These are phyloP conservation scores for Papiliotrema nemorosa DNA, from an alignment of 1,284 basidiomycete species.

Conservation along the genomic window DNA sequence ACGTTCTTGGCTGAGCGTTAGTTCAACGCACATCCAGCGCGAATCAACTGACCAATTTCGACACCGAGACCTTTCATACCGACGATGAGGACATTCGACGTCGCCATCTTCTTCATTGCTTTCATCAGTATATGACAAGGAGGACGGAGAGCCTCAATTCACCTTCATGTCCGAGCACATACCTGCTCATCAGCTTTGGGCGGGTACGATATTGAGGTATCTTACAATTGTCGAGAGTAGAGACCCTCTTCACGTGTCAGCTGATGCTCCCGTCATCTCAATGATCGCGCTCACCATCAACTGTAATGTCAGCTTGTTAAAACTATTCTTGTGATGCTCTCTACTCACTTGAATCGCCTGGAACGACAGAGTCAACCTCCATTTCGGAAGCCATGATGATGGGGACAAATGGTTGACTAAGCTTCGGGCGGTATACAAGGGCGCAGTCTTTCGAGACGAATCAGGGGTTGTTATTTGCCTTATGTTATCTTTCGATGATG, in stretches of 20 bases:
- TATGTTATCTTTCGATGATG: too few relatives aligned
- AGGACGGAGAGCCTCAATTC: slow-evolving; percentile 22
- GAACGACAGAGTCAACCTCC: slow-evolving; percentile 42
- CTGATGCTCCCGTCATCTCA: not conserved
- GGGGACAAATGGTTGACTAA: too few relatives aligned
- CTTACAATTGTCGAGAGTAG: slow-evolving; percentile 94
- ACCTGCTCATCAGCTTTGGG: slow-evolving; percentile 55
- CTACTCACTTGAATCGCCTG: slow-evolving; percentile 41
- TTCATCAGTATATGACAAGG: too few relatives aligned
- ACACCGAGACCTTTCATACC: slow-evolving; percentile 91
- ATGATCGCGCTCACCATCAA: not conserved
- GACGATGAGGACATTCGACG: slow-evolving; percentile 91
- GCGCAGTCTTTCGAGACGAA: too few relatives aligned
- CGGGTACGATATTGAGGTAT: slow-evolving; percentile 23
- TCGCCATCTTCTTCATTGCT: slow-evolving; percentile 99
- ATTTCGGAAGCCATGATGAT: slow-evolving; percentile 42
- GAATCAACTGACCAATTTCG: slow-evolving; percentile 72
- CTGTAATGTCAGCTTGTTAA: not conserved
- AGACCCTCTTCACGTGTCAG: slow-evolving; percentile 62
- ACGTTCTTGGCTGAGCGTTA: slow-evolving; percentile 80
- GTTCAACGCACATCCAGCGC: not conserved
- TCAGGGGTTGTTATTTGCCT: not conserved
- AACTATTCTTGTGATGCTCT: not conserved
- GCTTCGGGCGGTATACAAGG: not conserved
- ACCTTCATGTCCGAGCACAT: slow-evolving; percentile 96